Base-by-base conservation (phyloP, 768 basidiomycete genomes). In the Termitomyces sp. region DNA sequence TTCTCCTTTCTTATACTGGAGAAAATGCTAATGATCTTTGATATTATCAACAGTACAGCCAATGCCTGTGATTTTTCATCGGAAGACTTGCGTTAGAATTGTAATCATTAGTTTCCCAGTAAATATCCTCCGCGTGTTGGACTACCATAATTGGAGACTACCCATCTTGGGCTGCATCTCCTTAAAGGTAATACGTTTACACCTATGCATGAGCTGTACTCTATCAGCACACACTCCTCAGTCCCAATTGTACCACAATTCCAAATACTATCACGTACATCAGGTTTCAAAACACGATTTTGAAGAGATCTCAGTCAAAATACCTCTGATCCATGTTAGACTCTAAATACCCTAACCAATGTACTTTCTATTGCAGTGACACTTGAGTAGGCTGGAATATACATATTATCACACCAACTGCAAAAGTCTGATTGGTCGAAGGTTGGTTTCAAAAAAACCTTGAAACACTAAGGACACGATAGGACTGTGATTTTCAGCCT, bases 31-130 rank as follows among this genome's bases (percentile, higher is more conserved):
- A 55, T 9, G 3, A 48, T 7, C 2, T 7, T 48, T 53, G 43
- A 40, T 4, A 40, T 26, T n/a, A 48, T 28, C 6, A 18, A 28
- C 46, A 70, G 69, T 70, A 70, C 53, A 66, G 62, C 56, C 69
- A 70, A 45, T 70, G 69, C 46, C 40, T 69, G 16, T 58, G 38
- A 58, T 43, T 12, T 18, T 22, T 32, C 14, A 14, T 42, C 6
- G 24, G 1, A 28, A 40, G 52, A 35, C 45, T 22, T 49, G 18
- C 18, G 12, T n/a, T n/a, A 6, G 5, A n/a, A 33, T 26, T 2
- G 20, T 18, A 16, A 36, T 36, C 8, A 26, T 18, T 8, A 35
- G 6, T 35, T 24, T 13, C 14, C 8, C 8, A 8, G 13, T 18
- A 36, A 8, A 52, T 26, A 52, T 38, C 35, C 22, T 7, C 13